A percentile compares a stretch with the other conserved stretches of the same genome.
Evolutionary conservation across 805 yeast genomes (phyloP).

Genomic region (Suhomyces kilbournensis): DNA sequence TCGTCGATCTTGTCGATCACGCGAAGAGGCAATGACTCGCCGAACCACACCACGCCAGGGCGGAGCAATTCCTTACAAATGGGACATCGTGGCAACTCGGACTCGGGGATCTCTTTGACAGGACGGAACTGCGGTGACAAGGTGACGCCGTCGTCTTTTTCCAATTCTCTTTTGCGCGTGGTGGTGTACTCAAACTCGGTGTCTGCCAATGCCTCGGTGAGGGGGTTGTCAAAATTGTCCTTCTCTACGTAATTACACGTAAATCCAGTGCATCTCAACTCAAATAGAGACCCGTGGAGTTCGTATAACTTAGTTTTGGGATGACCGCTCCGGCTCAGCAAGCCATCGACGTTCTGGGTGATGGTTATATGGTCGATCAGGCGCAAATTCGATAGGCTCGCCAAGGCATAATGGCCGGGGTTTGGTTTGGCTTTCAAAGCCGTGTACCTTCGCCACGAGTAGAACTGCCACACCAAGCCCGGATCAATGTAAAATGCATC

Average conservation of each 20-base stretch:
- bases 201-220: constrained; percentile 50
- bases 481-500: constrained; percentile 86
- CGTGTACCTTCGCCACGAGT: constrained; percentile 61
- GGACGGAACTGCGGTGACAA: constrained; percentile 47
- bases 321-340: constrained; percentile 66
- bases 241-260: constrained; percentile 60
- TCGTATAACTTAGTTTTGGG: constrained; percentile 52
- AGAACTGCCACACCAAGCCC: constrained; percentile 87
- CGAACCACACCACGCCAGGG: constrained; percentile 95
- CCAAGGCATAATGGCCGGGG: constrained; percentile 66
- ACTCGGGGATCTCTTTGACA: constrained; percentile 44
- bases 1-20: constrained; percentile 67
- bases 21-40: constrained; percentile 74
- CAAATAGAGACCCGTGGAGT: constrained; percentile 77
- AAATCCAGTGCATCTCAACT: constrained; percentile 71
- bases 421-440: constrained; percentile 74
- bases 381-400: constrained; percentile 50
- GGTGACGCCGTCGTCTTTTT: constrained; percentile 5
- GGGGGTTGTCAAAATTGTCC: constrained; percentile 54
- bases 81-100: constrained; percentile 74
- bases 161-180: constrained; percentile 11
- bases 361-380: constrained; percentile 53
- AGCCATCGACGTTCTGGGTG: constrained; percentile 82
- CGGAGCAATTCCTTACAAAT: constrained; percentile 63
- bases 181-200: constrained; percentile 35